Evolutionary conservation across 257 asterid species (phyloP).

Genomic region (Nicotiana attenuata): DNA sequence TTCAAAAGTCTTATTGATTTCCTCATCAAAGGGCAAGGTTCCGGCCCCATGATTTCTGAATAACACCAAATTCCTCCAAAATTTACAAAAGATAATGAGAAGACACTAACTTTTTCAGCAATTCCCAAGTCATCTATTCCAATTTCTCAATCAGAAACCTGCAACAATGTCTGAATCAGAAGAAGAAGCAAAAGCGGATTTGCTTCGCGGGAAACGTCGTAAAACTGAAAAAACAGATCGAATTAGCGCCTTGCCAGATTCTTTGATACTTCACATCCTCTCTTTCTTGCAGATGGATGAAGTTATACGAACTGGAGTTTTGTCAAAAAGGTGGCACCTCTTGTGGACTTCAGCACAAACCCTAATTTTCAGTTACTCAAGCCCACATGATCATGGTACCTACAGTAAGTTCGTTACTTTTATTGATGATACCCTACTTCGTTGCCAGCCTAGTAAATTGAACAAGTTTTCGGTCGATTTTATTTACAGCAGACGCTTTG

Average conservation of each 20-base stretch:
- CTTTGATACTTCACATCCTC: constrained; percentile 7
- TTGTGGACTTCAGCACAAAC: constrained; percentile 9
- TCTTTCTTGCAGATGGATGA: constrained; percentile 7
- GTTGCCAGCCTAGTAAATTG: not conserved
- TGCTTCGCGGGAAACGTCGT: not conserved
- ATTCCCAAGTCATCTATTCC: too few relatives aligned
- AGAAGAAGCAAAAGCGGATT: too few relatives aligned
- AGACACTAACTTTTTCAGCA: too few relatives aligned
- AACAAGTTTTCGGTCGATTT: not conserved
- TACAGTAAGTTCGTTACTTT: not conserved
- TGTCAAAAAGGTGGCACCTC: constrained; percentile 1
- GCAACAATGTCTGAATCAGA: too few relatives aligned
- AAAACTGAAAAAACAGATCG: constrained; percentile 3
- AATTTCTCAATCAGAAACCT: too few relatives aligned
- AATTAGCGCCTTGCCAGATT: constrained; percentile 4
- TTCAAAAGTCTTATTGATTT: too few relatives aligned
- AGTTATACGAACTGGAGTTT: not conserved
- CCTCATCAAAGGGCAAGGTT: too few relatives aligned
- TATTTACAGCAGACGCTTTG: too few relatives aligned
- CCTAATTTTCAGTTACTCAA: not conserved
- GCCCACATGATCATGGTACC: not conserved
- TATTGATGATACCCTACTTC: not conserved
- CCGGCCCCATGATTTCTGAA: too few relatives aligned
- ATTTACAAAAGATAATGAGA: too few relatives aligned
- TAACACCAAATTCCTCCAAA: too few relatives aligned